These are phyloP conservation scores for Rhexocercosporidium sp. DNA, from an alignment of 2,329 filamentous ascomycete genomes.

Conservation along the genomic window DNA sequence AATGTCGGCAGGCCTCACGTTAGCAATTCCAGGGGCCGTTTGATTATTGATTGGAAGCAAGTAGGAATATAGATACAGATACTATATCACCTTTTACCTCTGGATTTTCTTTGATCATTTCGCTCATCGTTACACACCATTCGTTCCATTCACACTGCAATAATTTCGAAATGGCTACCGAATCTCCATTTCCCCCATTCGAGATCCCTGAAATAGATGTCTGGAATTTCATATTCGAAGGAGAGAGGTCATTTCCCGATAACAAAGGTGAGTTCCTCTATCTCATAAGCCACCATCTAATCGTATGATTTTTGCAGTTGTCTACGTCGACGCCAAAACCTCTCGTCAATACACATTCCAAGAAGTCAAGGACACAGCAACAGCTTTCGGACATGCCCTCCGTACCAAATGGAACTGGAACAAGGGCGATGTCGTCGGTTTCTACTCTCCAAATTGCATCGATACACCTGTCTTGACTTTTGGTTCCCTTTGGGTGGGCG, in stretches of 20 bases:
- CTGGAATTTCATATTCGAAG: slow-evolving; percentile 78
- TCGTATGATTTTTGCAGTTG: slow-evolving; percentile 5
- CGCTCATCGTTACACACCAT: background rate
- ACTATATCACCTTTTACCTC: too few species aligned
- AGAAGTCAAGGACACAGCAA: slow-evolving; percentile 66
- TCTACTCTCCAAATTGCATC: slow-evolving; percentile 84
- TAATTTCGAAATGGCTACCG: slow-evolving; percentile 10
- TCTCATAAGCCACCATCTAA: background rate
- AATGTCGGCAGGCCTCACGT: too few species aligned
- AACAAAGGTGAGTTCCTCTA: slow-evolving; percentile 63
- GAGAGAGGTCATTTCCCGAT: slow-evolving; percentile 66
- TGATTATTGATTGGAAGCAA: too few species aligned
- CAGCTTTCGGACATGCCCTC: slow-evolving; percentile 78
- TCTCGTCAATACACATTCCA: slow-evolving; percentile 69
- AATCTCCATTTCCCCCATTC: slow-evolving; percentile 44
- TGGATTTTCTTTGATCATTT: too few species aligned
- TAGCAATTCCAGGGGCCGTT: too few species aligned
- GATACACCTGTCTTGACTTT: slow-evolving; percentile 79
- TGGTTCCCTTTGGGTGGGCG: slow-evolving; percentile 82
- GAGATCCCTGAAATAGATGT: slow-evolving; percentile 76
- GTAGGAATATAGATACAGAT: too few species aligned
- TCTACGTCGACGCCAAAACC: slow-evolving; percentile 57
- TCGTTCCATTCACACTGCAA: background rate
- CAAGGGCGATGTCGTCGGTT: slow-evolving; percentile 78
- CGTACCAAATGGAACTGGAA: slow-evolving; percentile 74